phyloP scores from a whole-genome alignment of 352 stramenopile genomes.

The Globisporangium heterothallicum region DNA sequence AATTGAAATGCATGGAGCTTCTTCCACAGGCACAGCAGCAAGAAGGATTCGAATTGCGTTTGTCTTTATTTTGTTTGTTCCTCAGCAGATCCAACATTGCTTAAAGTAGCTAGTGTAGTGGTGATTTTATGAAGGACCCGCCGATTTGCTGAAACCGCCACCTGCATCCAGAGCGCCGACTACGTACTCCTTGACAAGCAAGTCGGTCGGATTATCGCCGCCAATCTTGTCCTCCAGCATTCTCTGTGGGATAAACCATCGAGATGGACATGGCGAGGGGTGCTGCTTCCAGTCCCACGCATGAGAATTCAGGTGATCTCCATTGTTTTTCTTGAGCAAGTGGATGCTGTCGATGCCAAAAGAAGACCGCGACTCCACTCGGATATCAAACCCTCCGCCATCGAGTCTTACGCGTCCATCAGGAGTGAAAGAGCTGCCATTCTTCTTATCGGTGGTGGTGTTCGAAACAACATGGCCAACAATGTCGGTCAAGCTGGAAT shows the following conservation, averaged over 20 bases:
- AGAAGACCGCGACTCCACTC: constrained; percentile 28
- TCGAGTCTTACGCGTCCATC: constrained; percentile 29
- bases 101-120: no score
- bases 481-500: constrained; percentile 32
- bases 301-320: constrained; percentile 41
- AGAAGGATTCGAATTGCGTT: no score
- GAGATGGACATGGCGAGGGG: constrained; percentile 10
- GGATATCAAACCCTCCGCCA: constrained; percentile 31
- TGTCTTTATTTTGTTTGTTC: no score
- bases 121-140: constrained; percentile 14
- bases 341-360: constrained; percentile 42
- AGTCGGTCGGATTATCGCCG: constrained; percentile 12
- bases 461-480: constrained; percentile 19
- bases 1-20: background rate
- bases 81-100: no score
- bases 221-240: constrained; percentile 37
- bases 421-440: constrained; percentile 10
- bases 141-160: constrained; percentile 31
- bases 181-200: constrained; percentile 35
- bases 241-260: constrained; percentile 34
- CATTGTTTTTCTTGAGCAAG: constrained; percentile 39
- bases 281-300: constrained; percentile 40
- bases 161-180: constrained; percentile 47
- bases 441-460: no score
- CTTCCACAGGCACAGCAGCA: no score